Base-by-base conservation (phyloP, 441 rosid genomes). In the Dalechampia spathulata region DNA sequence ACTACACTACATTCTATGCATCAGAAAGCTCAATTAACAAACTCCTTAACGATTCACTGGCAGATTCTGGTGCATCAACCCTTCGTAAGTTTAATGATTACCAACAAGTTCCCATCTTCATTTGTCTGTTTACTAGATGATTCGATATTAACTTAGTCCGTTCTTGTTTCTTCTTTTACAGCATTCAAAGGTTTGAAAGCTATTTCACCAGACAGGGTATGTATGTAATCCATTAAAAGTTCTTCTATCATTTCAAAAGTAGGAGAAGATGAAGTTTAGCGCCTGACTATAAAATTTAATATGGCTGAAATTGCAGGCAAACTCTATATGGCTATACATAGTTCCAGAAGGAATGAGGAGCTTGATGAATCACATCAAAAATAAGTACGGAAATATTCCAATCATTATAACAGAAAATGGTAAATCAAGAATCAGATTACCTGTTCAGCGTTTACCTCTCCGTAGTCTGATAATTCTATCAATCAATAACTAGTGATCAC, bases 381-480 rank as follows among this genome's bases (percentile, higher is more conserved):
- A 74, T 0, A 87, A 81, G 77, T 93, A 89, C 49, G 93, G 83
- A 37, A 93, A 90, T 58, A 91, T 88, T 26, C 75, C 75, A 2
- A 84, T 93, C 58, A 63, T 83, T 22, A 79, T 93, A 64, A 93
- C 99, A 27, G 97, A 89, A 77, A 93, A 87, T 60, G 99, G 97
- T 92, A 79, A 51, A 21, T 22, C 15, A n/a, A n/a, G n/a, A n/a
- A n/a, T n/a, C n/a, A n/a, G n/a, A n/a, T n/a, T n/a, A n/a, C n/a
- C n/a, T n/a, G n/a, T n/a, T n/a, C n/a, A n/a, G n/a, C n/a, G n/a
- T n/a, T n/a, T n/a, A n/a, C n/a, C n/a, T n/a, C n/a, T n/a, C n/a
- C n/a, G 10, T 7, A 7, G 21, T 2, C 13, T 27, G 1, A 14
- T 7, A 5, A 21, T 22, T 13, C 12, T 8, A 37, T 38, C 38